These are phyloP conservation scores for Acarospora socialis DNA, from an alignment of 2,329 filamentous ascomycete species.

Conservation along the genomic window DNA sequence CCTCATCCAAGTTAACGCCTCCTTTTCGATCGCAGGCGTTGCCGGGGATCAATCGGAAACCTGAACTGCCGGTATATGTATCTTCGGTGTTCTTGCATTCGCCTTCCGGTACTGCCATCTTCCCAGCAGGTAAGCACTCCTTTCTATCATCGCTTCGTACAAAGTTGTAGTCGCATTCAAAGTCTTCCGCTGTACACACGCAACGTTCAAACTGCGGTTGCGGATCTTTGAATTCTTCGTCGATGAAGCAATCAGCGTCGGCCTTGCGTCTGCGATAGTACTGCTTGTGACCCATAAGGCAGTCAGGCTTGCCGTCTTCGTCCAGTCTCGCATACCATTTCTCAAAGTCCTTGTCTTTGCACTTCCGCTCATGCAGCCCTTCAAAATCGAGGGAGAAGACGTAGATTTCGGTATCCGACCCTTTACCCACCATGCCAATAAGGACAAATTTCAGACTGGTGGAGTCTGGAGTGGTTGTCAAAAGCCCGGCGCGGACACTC, in stretches of 20 bases:
- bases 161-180: slow-evolving; percentile 96
- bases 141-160: slow-evolving; percentile 49
- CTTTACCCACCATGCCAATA: slow-evolving; percentile 44
- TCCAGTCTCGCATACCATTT: slow-evolving; percentile 77
- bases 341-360: slow-evolving; percentile 64
- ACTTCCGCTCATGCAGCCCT: slow-evolving; percentile 65
- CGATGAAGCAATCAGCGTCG: slow-evolving; percentile 76
- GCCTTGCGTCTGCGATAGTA: slow-evolving; percentile 75
- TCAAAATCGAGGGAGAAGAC: slow-evolving; percentile 73
- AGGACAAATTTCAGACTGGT: slow-evolving; percentile 85
- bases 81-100: slow-evolving; percentile 58
- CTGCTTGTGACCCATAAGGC: slow-evolving; percentile 93
- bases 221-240: slow-evolving; percentile 69
- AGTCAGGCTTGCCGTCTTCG: slow-evolving; percentile 65
- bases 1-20: slow-evolving; percentile 53
- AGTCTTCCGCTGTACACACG: slow-evolving; percentile 70
- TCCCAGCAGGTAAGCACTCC: slow-evolving; percentile 52
- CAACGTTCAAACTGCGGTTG: slow-evolving; percentile 57
- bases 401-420: slow-evolving; percentile 40
- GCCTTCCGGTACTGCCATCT: slow-evolving; percentile 52
- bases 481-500: slow-evolving; percentile 47
- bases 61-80: slow-evolving; percentile 72
- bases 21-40: slow-evolving; percentile 52
- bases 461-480: slow-evolving; percentile 85
- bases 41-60: slow-evolving; percentile 82